Conservation (phyloP, 2,329 filamentous ascomycete species). For the Diaporthe citrichinensis region DNA sequence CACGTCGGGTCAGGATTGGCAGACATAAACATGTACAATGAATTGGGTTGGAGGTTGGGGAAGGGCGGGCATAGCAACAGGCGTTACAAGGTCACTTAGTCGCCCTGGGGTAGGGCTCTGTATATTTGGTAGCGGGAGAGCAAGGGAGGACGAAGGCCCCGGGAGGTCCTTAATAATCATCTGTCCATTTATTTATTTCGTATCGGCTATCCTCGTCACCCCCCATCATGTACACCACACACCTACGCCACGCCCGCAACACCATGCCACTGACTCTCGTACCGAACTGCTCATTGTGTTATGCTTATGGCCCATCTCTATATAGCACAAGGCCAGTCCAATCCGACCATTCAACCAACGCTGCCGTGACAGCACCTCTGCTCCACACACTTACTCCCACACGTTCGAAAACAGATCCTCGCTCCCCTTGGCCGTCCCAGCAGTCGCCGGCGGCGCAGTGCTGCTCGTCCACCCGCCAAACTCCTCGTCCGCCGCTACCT, state of each 20-base stretch:
- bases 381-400: constrained; percentile 74
- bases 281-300: not conserved
- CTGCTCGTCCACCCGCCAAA: constrained; percentile 95
- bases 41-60: not conserved
- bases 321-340: not conserved
- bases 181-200: constrained; percentile 16
- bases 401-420: constrained; percentile 97
- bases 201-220: constrained; percentile 1
- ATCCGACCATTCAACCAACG: not conserved
- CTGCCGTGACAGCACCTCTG: not conserved
- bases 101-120: constrained; percentile 14
- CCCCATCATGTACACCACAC: not conserved
- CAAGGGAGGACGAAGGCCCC: not conserved
- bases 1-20: not conserved
- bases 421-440: constrained; percentile 58
- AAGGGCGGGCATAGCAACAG: constrained; percentile 25
- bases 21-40: constrained; percentile 1
- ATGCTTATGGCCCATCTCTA: not conserved
- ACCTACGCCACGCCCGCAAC: not conserved
- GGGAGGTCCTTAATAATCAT: constrained; percentile 12
- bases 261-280: not conserved
- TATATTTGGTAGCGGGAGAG: not conserved
- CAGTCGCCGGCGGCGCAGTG: constrained; percentile 59
- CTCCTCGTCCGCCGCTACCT: constrained; percentile 90
- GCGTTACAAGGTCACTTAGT: constrained; percentile 1